Percentiles rank a stretch among this genome's conserved stretches.
These are phyloP conservation scores for Monilinia fructicola DNA, from an alignment of 2,329 filamentous ascomycete species.

Conservation along the genomic window DNA sequence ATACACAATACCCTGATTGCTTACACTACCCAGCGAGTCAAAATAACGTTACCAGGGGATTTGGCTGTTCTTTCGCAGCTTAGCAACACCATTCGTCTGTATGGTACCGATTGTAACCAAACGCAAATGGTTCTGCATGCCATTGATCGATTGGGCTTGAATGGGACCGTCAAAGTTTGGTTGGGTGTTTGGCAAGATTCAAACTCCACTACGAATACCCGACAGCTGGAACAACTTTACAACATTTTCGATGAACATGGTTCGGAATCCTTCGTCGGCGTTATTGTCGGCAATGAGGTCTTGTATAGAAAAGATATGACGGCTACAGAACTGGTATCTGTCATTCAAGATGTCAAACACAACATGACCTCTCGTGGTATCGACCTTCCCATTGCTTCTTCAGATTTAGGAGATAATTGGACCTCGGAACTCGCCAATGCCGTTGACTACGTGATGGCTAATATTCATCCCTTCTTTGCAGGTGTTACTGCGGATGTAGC, in stretches of 20 bases:
- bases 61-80: conserved; percentile 86
- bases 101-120: conserved; percentile 97
- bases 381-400: conserved; percentile 75
- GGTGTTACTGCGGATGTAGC: conserved; percentile 68
- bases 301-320: conserved; percentile 76
- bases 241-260: conserved; percentile 71
- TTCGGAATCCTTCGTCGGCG: conserved; percentile 68
- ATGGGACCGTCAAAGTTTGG: conserved; percentile 80
- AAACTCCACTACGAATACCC: conserved; percentile 78
- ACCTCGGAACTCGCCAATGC: conserved; percentile 63
- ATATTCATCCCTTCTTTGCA: conserved; percentile 94
- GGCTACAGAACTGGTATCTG: conserved; percentile 57
- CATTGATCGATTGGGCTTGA: conserved; percentile 70
- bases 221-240: conserved; percentile 84
- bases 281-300: conserved; percentile 81
- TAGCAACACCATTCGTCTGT: conserved; percentile 83
- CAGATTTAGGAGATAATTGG: conserved; percentile 90
- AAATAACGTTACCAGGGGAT: conserved; percentile 92
- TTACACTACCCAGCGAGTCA: conserved; percentile 75
- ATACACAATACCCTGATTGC: conserved; percentile 87
- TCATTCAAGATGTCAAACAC: conserved; percentile 67
- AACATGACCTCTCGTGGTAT: conserved; percentile 69
- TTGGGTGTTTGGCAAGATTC: conserved; percentile 89
- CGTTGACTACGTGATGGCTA: conserved; percentile 91
- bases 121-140: conserved; percentile 90